These are phyloP conservation scores for Saksenaea oblongispora DNA, from an alignment of 371 early-diverging fungal species.

Conservation along the genomic window DNA sequence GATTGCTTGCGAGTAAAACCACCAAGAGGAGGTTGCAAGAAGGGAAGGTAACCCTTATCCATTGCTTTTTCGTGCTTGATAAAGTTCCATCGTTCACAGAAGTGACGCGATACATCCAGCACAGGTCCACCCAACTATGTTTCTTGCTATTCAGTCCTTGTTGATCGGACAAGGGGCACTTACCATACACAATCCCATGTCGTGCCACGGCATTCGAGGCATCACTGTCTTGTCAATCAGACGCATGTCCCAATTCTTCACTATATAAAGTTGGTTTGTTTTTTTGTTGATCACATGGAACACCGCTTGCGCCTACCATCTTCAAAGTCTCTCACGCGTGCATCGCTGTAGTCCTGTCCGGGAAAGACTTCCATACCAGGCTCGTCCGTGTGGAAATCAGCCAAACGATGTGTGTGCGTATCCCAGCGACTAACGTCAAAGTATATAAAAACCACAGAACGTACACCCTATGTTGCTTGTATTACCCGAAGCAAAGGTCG, in stretches of 20 bases:
- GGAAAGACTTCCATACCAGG: constrained; percentile 41
- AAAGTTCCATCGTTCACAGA: constrained; percentile 93
- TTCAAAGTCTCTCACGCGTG: constrained; percentile 85
- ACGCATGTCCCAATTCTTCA: constrained; percentile 59
- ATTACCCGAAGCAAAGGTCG: constrained; percentile 76
- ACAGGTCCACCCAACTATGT: constrained; percentile 69
- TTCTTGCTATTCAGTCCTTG: background rate
- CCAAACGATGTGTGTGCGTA: constrained; percentile 48
- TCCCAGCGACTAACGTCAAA: constrained; percentile 77
- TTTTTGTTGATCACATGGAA: background rate
- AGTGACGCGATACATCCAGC: constrained; percentile 86
- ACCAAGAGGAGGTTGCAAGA: constrained; percentile 47
- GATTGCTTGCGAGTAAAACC: constrained; percentile 38
- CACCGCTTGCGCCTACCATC: constrained; percentile 45
- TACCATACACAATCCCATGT: constrained; percentile 77
- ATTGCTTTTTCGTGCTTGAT: constrained; percentile 60
- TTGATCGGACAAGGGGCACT: constrained; percentile 11
- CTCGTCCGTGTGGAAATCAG: constrained; percentile 49
- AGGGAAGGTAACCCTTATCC: constrained; percentile 38
- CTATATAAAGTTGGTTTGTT: constrained; percentile 43
- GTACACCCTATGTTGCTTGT: too few species aligned
- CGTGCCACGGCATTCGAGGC: constrained; percentile 98
- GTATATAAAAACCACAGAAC: background rate
- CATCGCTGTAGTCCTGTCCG: constrained; percentile 91
- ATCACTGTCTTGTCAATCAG: constrained; percentile 62